A percentile compares a stretch with the other conserved stretches of the same genome.
These are phyloP conservation scores for Ogataea allantospora DNA, from an alignment of 805 yeast species.

Conservation along the genomic window DNA sequence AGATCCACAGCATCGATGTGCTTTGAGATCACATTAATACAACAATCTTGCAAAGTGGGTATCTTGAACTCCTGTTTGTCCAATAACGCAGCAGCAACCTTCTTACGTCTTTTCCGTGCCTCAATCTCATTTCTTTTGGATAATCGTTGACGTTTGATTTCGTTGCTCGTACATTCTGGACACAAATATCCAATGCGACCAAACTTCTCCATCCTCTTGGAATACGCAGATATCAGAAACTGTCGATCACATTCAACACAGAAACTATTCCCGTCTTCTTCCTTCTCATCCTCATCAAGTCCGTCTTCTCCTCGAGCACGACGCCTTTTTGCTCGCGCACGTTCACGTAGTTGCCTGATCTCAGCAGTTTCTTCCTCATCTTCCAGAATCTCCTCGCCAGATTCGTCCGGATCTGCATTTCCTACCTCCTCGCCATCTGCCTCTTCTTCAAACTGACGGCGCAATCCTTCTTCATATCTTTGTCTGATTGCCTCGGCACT, in stretches of 20 bases:
- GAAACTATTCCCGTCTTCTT: conserved; percentile 47
- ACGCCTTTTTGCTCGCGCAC: conserved; percentile 9
- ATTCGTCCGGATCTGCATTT: conserved; percentile 26
- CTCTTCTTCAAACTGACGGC: conserved; percentile 37
- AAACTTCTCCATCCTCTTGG: conserved; percentile 46
- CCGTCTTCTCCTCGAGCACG: conserved; percentile 24
- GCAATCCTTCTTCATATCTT: conserved; percentile 31
- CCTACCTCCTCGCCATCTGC: conserved; percentile 16
- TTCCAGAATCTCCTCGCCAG: conserved; percentile 38
- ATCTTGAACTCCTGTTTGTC: conserved; percentile 63
- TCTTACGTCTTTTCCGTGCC: conserved; percentile 72
- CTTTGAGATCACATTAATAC: conserved; percentile 64
- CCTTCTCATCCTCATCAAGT: conserved; percentile 30
- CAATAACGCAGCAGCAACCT: conserved; percentile 78
- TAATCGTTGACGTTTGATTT: conserved; percentile 41
- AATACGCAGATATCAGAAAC: conserved; percentile 65
- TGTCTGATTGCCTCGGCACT: conserved; percentile 72
- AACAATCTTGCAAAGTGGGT: conserved; percentile 77
- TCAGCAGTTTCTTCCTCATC: conserved; percentile 26
- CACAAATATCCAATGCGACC: conserved; percentile 65
- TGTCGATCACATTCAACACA: conserved; percentile 63
- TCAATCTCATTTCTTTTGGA: conserved; percentile 53
- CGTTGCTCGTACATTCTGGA: conserved; percentile 52
- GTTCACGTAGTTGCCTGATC: conserved; percentile 17
- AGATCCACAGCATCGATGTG: conserved; percentile 74